These are phyloP conservation scores for Cladosporium colombiae DNA, from an alignment of 2,329 filamentous ascomycete species.

Conservation along the genomic window DNA sequence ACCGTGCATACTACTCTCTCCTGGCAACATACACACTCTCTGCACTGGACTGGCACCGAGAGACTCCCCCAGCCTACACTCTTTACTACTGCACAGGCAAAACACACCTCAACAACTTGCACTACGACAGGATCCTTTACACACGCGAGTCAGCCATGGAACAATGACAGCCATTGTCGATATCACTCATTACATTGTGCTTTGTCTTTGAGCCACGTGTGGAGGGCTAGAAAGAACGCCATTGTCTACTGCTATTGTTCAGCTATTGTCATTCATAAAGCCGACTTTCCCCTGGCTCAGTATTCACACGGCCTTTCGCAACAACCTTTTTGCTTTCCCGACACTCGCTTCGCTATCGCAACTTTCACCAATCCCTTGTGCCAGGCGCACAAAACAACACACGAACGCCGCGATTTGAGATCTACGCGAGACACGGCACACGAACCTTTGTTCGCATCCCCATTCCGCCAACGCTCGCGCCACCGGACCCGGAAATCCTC, in stretches of 20 bases:
- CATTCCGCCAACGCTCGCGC: conserved; percentile 5
- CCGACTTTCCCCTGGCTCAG: neutral
- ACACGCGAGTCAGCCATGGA: conserved; percentile 13
- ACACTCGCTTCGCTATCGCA: neutral
- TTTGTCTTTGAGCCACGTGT: conserved; percentile 14
- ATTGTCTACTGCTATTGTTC: conserved; percentile 12
- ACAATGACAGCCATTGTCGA: conserved; percentile 17
- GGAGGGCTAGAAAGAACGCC: neutral
- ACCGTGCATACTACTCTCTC: neutral
- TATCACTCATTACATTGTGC: neutral
- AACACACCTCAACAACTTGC: neutral
- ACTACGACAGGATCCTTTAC: neutral
- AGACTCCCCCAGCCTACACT: neutral
- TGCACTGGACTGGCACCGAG: neutral
- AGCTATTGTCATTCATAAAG: neutral
- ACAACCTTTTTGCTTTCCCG: neutral
- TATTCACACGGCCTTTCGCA: neutral
- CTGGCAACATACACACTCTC: neutral
- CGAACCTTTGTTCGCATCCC: conserved; percentile 5
- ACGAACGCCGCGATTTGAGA: neutral
- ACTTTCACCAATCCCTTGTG: conserved; percentile 9
- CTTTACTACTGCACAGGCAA: neutral
- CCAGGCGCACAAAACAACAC: conserved; percentile 11
- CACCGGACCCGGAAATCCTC: conserved; percentile 10
- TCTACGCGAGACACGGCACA: neutral